Conservation (phyloP, 2,329 filamentous ascomycete genomes). For the Phyllosticta paracitricarpa region DNA sequence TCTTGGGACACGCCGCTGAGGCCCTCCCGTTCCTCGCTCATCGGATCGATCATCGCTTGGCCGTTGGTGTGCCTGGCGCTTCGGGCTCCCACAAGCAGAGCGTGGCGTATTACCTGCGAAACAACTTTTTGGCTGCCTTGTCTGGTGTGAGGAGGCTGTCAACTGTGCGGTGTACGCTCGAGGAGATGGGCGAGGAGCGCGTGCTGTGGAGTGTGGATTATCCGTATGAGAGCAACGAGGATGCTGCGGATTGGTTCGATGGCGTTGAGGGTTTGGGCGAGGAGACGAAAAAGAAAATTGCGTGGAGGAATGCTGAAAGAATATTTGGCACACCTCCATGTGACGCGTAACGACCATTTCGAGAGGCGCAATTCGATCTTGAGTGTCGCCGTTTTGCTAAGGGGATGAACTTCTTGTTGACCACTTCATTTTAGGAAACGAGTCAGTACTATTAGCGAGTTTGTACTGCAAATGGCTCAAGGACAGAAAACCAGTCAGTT, state of each 20-base stretch:
- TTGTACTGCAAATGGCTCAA: too few relatives aligned
- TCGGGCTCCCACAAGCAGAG: slow-evolving; percentile 35
- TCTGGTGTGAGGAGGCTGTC: slow-evolving; percentile 46
- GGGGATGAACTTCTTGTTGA: too few relatives aligned
- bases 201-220: slow-evolving; percentile 46
- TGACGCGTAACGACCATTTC: background rate
- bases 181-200: slow-evolving; percentile 40
- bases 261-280: slow-evolving; percentile 12
- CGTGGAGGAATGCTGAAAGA: background rate
- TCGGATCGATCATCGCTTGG: slow-evolving; percentile 41
- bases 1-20: slow-evolving; percentile 40
- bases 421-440: too few relatives aligned
- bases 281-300: background rate
- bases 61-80: slow-evolving; percentile 23
- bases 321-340: background rate
- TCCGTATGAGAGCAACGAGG: slow-evolving; percentile 39
- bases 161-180: slow-evolving; percentile 41
- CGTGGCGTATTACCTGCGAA: slow-evolving; percentile 42
- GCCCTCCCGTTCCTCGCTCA: slow-evolving; percentile 41
- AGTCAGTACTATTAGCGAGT: too few relatives aligned
- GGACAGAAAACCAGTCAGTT: too few relatives aligned
- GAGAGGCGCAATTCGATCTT: background rate
- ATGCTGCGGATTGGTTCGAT: slow-evolving; percentile 37
- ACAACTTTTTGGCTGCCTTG: slow-evolving; percentile 49
- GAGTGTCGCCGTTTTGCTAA: background rate